A percentile compares a stretch with the other conserved stretches of the same genome.
phyloP scores from a whole-genome alignment of 2,329 filamentous ascomycete species.

The Drechslera avenae region DNA sequence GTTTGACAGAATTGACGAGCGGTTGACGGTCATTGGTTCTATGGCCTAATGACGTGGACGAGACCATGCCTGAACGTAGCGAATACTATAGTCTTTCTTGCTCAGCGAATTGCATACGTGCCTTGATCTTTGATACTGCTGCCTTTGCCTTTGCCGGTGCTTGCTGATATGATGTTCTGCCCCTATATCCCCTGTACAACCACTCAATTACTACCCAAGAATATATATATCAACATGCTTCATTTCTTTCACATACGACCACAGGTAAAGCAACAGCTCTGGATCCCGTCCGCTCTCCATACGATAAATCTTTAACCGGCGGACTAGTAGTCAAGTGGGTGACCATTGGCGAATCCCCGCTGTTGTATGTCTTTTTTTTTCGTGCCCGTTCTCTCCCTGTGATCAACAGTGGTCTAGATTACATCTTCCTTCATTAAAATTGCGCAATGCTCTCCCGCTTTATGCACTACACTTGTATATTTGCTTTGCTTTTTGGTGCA shows the following conservation, averaged over 20 bases:
- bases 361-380: conserved; percentile 11
- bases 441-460: too few relatives aligned
- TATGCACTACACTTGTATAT: too few relatives aligned
- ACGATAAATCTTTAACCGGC: conserved; percentile 15
- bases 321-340: conserved; percentile 9
- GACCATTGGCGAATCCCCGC: conserved; percentile 11
- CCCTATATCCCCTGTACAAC: too few relatives aligned
- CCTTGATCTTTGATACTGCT: background rate
- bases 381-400: background rate
- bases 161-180: too few relatives aligned
- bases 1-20: background rate
- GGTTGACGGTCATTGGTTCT: conserved; percentile 11
- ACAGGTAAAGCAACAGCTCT: conserved; percentile 9
- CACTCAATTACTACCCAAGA: background rate
- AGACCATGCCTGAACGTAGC: conserved; percentile 16
- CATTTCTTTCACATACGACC: conserved; percentile 13
- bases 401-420: too few relatives aligned
- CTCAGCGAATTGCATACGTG: conserved; percentile 9
- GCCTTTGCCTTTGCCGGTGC: too few relatives aligned
- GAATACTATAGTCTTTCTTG: conserved; percentile 10
- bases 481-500: too few relatives aligned
- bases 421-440: too few relatives aligned
- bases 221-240: background rate
- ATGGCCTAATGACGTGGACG: conserved; percentile 16
- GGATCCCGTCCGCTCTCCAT: conserved; percentile 16